Base-by-base conservation (phyloP, 352 stramenopile species). In the Phytophthora pini region DNA sequence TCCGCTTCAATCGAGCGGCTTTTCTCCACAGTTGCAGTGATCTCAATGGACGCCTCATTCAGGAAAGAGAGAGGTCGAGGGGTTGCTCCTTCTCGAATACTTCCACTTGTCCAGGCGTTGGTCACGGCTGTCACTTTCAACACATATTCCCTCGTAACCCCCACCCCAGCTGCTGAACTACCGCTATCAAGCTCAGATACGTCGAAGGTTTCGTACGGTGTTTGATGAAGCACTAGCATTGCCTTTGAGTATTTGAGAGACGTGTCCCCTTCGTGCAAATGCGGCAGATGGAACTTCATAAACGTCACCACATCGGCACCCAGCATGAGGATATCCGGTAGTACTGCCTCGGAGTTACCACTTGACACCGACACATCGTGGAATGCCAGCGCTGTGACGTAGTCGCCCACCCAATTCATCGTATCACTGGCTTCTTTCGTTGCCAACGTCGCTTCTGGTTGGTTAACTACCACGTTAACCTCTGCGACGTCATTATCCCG, bases 201-300 rank as follows among this genome's bases (percentile, higher is more conserved):
- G 29, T 91, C 89, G 45, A 92, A 77, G 20, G 89, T 72, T 53
- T 89, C 82, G 65, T 90, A 94, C 3, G 85, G 80, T 0, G 78
- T 91, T 62, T 89, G 74, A 39, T 87, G 74, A 2, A 92, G 56
- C 3, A 70, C 61, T 13, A 92, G 27, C 8, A 38, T 72, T 1
- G 77, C 79, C 17, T 67, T 72, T 0, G 41, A 58, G 39, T 87
- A 88, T 0, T 31, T 36, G 0, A 82, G 43, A 2, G 61, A 61
- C 2, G 73, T 82, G 48, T 89, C 83, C 13, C 79, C 81, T 39
- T 76, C 49, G 27, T 89, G 81, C 1, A 82, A 53, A 12, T 66
- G 70, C 2, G 85, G 81, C 2, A 94, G 10, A 29, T 92, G 81
- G 29, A 92, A 91, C 46, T 92, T 92, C 56, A 92, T 69, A n/a